Evolutionary conservation across 805 yeast genomes (phyloP), one percentile per base, ranked within the genome.

Genomic region (Yarrowia hollandica): DNA sequence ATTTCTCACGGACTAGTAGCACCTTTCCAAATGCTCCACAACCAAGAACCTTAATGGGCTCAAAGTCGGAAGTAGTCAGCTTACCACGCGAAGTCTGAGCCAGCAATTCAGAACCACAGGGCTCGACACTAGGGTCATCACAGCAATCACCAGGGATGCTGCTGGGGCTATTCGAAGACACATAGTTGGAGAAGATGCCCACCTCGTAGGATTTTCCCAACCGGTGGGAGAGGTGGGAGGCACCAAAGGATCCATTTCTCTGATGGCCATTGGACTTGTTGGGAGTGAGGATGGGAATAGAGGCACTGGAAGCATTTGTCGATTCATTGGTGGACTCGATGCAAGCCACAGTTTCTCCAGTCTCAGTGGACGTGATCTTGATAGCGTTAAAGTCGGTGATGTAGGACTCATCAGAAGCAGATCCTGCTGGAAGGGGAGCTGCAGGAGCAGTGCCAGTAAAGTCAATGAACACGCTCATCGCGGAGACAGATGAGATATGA

Each of bases 21-120:
- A 90, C 97, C 68, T 88, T 89, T 3, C 97, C 96, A 65, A 87
- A 90, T 1, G 96, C 90, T 3, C 97, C 97, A 55, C 84, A 80
- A 0, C 97, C 97, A 5, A 90, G 74, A 0, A 89, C 94, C 64
- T 82, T 85, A 6, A 90, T 71, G 2, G 88, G 86, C 64, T 80
- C 83, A 66, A 90, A 90, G 67, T 90, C 96, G 3, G 46, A 42
- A 1, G 72, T 72, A 1, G 57, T 55, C 63, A 69, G 67, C 62
- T 67, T 68, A 18, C 65, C 63, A 19, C 63, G 55, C 4, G 38
- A 34, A 5, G 15, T 14, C 38, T 46, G 55, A 5, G 19, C 21
- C 6, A 31, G 19, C 55, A 52, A 1, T 7, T 52, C 57, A 3
- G 44, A 52, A 8, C 57, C 57, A 8, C 33, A 52, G 23, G 57